Percentiles rank a stretch among this genome's conserved stretches.
phyloP scores from a whole-genome alignment of 805 yeast genomes.

The Huiozyma sinensis region DNA sequence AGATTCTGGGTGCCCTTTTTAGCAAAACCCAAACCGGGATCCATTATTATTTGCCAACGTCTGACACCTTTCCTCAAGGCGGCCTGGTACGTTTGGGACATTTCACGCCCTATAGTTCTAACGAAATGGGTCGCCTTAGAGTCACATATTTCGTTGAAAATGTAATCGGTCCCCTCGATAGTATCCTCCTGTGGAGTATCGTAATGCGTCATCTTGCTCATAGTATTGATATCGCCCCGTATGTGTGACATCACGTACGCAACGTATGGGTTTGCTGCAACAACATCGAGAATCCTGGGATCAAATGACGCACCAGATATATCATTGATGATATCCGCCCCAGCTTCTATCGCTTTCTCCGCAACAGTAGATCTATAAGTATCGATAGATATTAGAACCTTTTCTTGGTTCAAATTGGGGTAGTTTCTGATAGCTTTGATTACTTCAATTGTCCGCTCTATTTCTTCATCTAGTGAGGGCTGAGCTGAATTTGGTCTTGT shows the following conservation, averaged over 20 bases:
- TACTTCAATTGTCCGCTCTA: conserved; percentile 59
- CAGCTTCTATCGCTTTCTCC: conserved; percentile 49
- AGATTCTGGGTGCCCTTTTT: conserved; percentile 65
- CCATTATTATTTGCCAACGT: conserved; percentile 86
- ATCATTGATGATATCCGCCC: conserved; percentile 90
- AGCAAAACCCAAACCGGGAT: conserved; percentile 98
- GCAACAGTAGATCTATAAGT: conserved; percentile 79
- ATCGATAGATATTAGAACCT: conserved; percentile 66
- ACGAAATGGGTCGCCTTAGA: conserved; percentile 28
- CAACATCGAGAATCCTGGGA: conserved; percentile 49
- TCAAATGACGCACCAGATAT: conserved; percentile 75
- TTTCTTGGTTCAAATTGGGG: conserved; percentile 26
- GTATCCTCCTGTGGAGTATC: conserved; percentile 25
- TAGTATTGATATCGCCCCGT: conserved; percentile 69
- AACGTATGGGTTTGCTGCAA: conserved; percentile 52
- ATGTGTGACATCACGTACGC: conserved; percentile 79
- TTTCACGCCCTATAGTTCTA: conserved; percentile 54
- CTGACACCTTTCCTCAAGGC: conserved; percentile 57
- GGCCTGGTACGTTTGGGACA: conserved; percentile 40
- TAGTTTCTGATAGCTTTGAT: conserved; percentile 48
- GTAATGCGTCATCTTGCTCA: conserved; percentile 53
- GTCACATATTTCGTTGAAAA: conserved; percentile 4
- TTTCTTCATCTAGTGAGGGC: conserved; percentile 55
- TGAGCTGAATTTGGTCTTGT: conserved; percentile 77
- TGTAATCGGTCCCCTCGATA: conserved; percentile 9